Base-by-base conservation (phyloP, 768 basidiomycete species). In the Tulasnella sp. region DNA sequence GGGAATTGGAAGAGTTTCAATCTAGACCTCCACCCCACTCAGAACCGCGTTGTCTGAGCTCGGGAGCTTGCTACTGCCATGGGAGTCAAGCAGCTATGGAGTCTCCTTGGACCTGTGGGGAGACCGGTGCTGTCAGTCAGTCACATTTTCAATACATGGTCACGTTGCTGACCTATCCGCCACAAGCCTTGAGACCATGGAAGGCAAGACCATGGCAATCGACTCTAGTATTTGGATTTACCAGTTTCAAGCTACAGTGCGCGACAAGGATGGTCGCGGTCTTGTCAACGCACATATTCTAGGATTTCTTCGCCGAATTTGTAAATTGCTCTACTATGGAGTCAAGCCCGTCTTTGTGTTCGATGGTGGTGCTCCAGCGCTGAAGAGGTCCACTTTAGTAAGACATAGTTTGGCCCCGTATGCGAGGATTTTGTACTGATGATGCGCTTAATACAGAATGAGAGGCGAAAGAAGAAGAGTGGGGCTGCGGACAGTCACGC, bases 171-270 rank as follows among this genome's bases (percentile, higher is more conserved):
- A 31, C 30, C 34, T 8, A 19, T 31, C 38, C 44, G 8, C 49
- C 12, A 10, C 15, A 29, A 94, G 92, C 71, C 76, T 98, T 56
- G 94, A 99, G 72, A 92, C 87, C 0, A 80, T 93, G 68, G 92
- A 93, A 67, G 92, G 92, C n/a, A 94, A 92, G 69, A 75, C 82
- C 9, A 81, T 99, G 73, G 96, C 96, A 2, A 98, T 99, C 58
- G 96, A 99, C 72, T 97, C 93, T 2, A 96, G 92, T 65, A 98
- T 99, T 63, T 99, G 96, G 96, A 83, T 99, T 55, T 99, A 99
- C 71, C 96, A 99, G 70, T 99, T 99, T 67, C 94, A 98, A 73
- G 93, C 94, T 21, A 97, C 96, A 8, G 97, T 98, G 93, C 82
- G 96, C 22, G 93, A 94, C 71, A 97, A 92, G 67, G 92, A 97